phyloP scores from a whole-genome alignment of 352 stramenopile species.

The Pythium sukuiense region DNA sequence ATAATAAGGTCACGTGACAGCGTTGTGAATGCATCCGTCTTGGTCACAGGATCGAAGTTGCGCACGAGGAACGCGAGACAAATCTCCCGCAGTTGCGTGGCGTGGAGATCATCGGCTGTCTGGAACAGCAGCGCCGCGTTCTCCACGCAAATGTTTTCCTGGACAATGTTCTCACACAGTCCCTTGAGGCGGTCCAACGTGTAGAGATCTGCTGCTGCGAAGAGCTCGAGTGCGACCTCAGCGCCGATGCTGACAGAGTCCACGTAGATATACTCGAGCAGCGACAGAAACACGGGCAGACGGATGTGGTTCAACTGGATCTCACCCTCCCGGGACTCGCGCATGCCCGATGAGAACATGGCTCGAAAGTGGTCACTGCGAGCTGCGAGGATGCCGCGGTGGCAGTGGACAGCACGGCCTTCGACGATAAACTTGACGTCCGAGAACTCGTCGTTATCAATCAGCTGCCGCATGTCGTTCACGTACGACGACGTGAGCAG shows the following conservation, averaged over 20 bases:
- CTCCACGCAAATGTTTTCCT: conserved; percentile 87
- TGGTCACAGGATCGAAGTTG: conserved; percentile 91
- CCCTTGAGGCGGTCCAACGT: conserved; percentile 93
- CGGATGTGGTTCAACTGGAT: conserved; percentile 90
- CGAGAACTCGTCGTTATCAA: conserved; percentile 89
- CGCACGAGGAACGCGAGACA: conserved; percentile 89
- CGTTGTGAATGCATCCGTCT: conserved; percentile 85
- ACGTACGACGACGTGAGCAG: conserved; percentile 85
- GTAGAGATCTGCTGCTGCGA: conserved; percentile 94
- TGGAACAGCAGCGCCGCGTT: conserved; percentile 87
- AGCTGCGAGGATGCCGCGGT: conserved; percentile 91
- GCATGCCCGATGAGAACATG: conserved; percentile 96
- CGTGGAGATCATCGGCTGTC: conserved; percentile 83
- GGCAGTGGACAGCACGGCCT: conserved; percentile 76
- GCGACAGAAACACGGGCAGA: conserved; percentile 90
- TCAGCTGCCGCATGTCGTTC: conserved; percentile 90
- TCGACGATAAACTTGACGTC: conserved; percentile 90
- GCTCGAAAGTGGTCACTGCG: conserved; percentile 94
- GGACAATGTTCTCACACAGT: conserved; percentile 88
- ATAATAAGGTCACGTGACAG: conserved; percentile 89
- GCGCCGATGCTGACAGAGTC: conserved; percentile 91
- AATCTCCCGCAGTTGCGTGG: conserved; percentile 82
- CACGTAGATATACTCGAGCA: conserved; percentile 97
- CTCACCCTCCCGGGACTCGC: conserved; percentile 81
- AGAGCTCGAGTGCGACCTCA: conserved; percentile 94